A percentile compares a stretch with the other conserved stretches of the same genome.
These are phyloP conservation scores for Fusarium sp. DNA, from an alignment of 2,329 filamentous ascomycete species.

Conservation along the genomic window DNA sequence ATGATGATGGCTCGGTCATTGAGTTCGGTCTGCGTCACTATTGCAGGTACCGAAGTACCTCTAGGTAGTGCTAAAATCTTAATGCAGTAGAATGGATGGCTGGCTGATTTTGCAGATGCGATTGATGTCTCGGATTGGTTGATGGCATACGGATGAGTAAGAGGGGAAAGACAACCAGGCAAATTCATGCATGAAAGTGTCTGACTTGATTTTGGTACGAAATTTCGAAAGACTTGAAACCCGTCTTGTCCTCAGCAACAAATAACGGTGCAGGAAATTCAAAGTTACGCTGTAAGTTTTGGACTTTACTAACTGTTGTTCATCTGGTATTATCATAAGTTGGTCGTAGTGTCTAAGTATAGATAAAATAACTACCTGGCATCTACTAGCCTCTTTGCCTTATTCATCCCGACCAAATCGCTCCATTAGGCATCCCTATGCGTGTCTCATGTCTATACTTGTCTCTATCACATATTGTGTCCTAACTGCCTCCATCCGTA, in stretches of 20 bases:
- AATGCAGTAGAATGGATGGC: not conserved
- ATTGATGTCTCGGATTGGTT: conserved; percentile 3
- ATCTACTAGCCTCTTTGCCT: conserved; percentile 25
- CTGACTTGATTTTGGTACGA: not conserved
- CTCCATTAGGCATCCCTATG: conserved; percentile 17
- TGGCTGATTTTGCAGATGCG: not conserved
- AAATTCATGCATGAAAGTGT: not conserved
- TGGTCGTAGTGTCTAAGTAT: conserved; percentile 19
- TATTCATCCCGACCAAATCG: conserved; percentile 20
- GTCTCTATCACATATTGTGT: conserved; percentile 12
- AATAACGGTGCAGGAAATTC: not conserved
- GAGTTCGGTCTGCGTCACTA: conserved; percentile 20
- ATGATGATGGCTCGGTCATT: not conserved
- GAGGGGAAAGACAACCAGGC: not conserved
- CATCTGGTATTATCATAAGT: conserved; percentile 33
- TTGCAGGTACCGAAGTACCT: not conserved
- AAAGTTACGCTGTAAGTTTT: not conserved
- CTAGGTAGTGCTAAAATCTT: not conserved
- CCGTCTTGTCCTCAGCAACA: not conserved
- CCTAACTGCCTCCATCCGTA: not conserved
- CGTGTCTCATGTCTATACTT: conserved; percentile 16
- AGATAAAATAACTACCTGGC: conserved; percentile 1
- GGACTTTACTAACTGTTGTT: conserved; percentile 9
- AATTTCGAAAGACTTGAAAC: not conserved
- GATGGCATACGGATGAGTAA: not conserved